Percentiles rank a stretch among this genome's conserved stretches.
phyloP scores from a whole-genome alignment of 805 yeast species.

The Metschnikowia proteae region DNA sequence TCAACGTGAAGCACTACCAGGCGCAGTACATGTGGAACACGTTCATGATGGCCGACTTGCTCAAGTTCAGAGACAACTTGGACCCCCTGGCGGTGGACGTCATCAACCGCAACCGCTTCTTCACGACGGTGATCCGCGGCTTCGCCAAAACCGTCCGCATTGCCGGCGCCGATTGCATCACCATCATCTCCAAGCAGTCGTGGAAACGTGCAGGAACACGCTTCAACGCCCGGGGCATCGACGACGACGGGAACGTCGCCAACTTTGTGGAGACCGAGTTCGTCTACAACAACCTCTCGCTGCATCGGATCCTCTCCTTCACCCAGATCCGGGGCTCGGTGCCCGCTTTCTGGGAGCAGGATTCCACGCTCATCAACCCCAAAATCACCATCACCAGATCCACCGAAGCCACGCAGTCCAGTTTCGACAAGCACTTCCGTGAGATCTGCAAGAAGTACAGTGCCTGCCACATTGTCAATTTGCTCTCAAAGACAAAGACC shows the following conservation, averaged over 20 bases:
- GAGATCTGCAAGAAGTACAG: conserved; percentile 73
- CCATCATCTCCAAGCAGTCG: conserved; percentile 90
- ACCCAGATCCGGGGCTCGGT: conserved; percentile 93
- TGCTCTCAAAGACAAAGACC: conserved; percentile 69
- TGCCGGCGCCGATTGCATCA: conserved; percentile 45
- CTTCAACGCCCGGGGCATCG: conserved; percentile 21
- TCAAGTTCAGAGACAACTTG: conserved; percentile 67
- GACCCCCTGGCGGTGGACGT: conserved; percentile 55
- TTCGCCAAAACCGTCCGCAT: conserved; percentile 76
- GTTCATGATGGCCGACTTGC: conserved; percentile 80
- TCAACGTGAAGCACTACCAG: conserved; percentile 47
- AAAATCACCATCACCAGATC: conserved; percentile 88
- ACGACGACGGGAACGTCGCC: conserved; percentile 21
- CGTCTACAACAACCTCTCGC: conserved; percentile 50
- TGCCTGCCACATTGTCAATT: conserved; percentile 81
- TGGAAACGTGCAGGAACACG: conserved; percentile 52
- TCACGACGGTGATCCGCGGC: conserved; percentile 92
- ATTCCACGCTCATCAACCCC: conserved; percentile 83
- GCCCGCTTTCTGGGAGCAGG: conserved; percentile 98
- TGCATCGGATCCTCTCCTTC: conserved; percentile 61
- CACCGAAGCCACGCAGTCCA: conserved; percentile 86
- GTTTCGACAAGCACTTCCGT: conserved; percentile 78
- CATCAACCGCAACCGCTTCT: conserved; percentile 72
- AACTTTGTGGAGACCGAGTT: conserved; percentile 58
- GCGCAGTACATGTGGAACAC: conserved; percentile 96